Base-by-base conservation (phyloP, 2,329 filamentous ascomycete species). In the Colletotrichum tofieldiae region DNA sequence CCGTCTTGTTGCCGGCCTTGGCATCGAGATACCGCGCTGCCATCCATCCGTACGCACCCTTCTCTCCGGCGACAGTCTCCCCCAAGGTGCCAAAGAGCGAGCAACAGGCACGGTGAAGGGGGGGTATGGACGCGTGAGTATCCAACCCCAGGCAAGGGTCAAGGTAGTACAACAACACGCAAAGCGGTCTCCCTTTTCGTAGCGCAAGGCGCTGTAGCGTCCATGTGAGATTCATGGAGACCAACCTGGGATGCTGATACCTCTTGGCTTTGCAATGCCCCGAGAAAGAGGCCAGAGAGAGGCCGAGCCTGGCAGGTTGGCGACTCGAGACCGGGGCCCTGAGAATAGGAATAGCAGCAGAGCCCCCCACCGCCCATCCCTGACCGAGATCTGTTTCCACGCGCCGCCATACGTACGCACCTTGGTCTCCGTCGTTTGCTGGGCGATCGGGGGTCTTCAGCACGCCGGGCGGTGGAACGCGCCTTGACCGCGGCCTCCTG, bases 221-320 rank as follows among this genome's bases (percentile, higher is more conserved):
- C 47, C 65, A 71, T 71, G 69, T 71, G 67, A 67, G 61, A n/a
- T 61, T 49, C 23, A 58, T 29, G 29, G 59, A 61, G n/a, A 35
- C 47, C 65, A 68, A 63, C 65, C 59, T 52, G 69, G 59, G 59
- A 59, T 72, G 69, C 26, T 69, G 69, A 63, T 68, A 69, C 69
- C 47, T 68, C 58, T 72, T 72, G 69, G 69, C 58, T 59, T 68
- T 41, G 65, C 65, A 68, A 69, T 69, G 65, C 58, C 65, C 65
- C 59, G 43, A 45, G 58, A 67, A 54, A 63, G 32, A 55, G 60
- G 51, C 41, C 41, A 43, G 45, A 39, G 60, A 54, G 9, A 51
- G 32, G 23, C 60, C 47, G 45, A 63, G 32, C 45, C 39, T 23
- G 20, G 26, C 51, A 23, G 47, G 32, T 7, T 37, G 35, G 35